Evolutionary conservation across 2,329 filamentous ascomycete genomes (phyloP).

Genomic region (Penicillium corylophilum): DNA sequence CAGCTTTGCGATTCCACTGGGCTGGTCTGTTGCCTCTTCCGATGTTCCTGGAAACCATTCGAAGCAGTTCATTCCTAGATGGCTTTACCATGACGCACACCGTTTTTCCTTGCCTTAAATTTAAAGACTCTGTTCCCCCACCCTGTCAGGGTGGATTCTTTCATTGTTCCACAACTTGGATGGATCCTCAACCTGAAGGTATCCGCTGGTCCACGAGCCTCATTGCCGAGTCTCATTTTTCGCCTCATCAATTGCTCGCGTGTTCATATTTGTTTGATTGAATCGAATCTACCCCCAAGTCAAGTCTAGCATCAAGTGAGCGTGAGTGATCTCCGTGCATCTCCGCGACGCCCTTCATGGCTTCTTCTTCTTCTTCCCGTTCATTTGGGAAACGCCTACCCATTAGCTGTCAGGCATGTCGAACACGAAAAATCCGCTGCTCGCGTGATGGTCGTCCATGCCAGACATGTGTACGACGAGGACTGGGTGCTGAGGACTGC

Average conservation of each 20-base stretch:
- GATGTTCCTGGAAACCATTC: neutral
- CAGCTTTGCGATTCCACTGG: neutral
- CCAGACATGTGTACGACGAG: conserved; percentile 40
- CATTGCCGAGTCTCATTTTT: neutral
- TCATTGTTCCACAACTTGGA: neutral
- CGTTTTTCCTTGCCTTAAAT: neutral
- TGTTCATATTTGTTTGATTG: neutral
- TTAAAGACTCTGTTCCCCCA: neutral
- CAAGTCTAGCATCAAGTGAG: neutral
- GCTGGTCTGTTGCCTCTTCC: neutral
- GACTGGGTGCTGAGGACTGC: conserved; percentile 38
- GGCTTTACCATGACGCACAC: neutral
- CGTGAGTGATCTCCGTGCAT: neutral
- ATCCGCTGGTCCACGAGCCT: neutral
- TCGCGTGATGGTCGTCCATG: conserved; percentile 41
- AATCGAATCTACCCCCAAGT: neutral
- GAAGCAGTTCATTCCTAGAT: neutral
- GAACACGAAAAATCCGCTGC: conserved; percentile 42
- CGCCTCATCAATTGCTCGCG: neutral
- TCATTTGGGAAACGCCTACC: conserved; percentile 37
- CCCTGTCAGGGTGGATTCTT: neutral
- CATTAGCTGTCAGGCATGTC: conserved; percentile 43
- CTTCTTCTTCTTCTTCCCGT: conserved; percentile 21
- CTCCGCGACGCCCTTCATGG: conserved; percentile 16
- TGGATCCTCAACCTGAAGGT: neutral